Percentiles rank a stretch among this genome's conserved stretches.
These are phyloP conservation scores for Excoecaria agallocha DNA, from an alignment of 345 rosid genomes.

Conservation along the genomic window DNA sequence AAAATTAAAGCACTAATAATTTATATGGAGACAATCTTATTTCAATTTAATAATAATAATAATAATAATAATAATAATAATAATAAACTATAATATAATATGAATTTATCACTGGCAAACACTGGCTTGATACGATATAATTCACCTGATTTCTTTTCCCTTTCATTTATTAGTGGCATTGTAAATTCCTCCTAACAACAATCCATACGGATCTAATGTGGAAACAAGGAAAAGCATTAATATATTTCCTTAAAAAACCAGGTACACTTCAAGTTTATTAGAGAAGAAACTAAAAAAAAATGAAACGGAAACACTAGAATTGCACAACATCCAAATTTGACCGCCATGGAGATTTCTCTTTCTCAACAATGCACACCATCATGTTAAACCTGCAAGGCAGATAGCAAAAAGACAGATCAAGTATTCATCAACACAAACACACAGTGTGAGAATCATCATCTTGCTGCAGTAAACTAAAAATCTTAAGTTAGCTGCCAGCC, in stretches of 20 bases:
- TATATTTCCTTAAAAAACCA: neutral
- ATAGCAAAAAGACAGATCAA: neutral
- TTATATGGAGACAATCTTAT: too few relatives aligned
- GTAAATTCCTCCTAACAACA: neutral
- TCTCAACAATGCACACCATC: neutral
- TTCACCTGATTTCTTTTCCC: too few relatives aligned
- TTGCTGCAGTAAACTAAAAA: neutral
- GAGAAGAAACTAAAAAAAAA: neutral
- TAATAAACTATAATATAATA: too few relatives aligned
- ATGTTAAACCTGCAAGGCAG: neutral
- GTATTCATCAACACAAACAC: too few relatives aligned
- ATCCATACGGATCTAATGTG: neutral
- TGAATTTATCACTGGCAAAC: too few relatives aligned
- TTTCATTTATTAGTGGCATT: neutral
- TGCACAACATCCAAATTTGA: constrained; percentile 10
- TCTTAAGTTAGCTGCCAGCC: neutral
- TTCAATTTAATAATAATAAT: too few relatives aligned
- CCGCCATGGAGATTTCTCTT: neutral
- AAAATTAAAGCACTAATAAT: too few relatives aligned
- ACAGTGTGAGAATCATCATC: neutral
- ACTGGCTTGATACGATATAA: too few relatives aligned
- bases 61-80: too few relatives aligned
- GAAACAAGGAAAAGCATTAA: neutral
- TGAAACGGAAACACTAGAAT: neutral
- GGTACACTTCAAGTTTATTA: constrained; percentile 10